Evolutionary conservation across 257 asterid species (phyloP), one percentile per base, ranked within the genome.

Genomic region (Penstemon newberryi): DNA sequence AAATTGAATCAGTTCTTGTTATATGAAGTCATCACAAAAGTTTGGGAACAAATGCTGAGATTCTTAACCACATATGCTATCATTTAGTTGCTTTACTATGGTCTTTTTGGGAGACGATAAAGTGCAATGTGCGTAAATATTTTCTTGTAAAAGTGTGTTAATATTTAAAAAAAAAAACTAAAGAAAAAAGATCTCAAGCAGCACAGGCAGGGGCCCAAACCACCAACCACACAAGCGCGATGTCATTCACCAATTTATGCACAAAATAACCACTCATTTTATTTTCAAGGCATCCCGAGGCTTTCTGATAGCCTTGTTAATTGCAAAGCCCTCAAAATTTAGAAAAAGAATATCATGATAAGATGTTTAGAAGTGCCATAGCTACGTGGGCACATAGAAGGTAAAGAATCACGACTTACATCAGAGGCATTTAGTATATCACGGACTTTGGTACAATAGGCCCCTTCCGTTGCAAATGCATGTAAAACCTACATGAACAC

Each of bases 381-480:
- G 33, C 33, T 25, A 25, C 1, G 33, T 25, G 2, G 33, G 33
- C 33, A 25, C 67, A 67, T 45, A 72, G 12, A 38, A 71, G 61
- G 45, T 56, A 47, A 46, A 62, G 76, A 70, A 69, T 70, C 44
- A 44, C 50, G 58, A 83, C 97, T 93, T 85, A 93, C 99, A 75
- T 82, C 77, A 37, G 99, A 93, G 76, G 97, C 79, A 79, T 81
- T 74, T 46, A 93, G 81, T 84, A 88, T 82, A 61, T 88, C 95
- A 7, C 88, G 94, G 69, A 93, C 97, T 93, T 80, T 93, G 67
- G 79, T 76, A 73, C 97, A 93, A 67, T 88, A 91, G 63, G 96
- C 97, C 66, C 99, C 99, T 78, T 93, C 99, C 12, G 94, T 83
- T 45, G 97, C 94, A 87, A 93, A 90, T 71, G 99, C 99, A 79